Conservation (phyloP, 208 protist species). For the Wallacemonas sp. region DNA sequence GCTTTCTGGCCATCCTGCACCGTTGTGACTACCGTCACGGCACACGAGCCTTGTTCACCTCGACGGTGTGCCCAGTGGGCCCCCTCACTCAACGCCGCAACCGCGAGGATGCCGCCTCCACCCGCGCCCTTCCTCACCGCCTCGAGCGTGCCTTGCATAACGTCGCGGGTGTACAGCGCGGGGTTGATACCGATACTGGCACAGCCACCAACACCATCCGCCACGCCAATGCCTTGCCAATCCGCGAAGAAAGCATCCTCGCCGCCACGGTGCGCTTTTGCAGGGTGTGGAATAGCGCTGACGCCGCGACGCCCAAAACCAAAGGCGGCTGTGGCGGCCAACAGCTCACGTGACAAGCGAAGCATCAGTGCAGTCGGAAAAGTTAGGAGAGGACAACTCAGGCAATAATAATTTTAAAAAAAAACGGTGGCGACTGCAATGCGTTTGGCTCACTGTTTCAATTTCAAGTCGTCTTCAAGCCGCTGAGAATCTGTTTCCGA, state of each 20-base stretch:
- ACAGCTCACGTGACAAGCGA: neutral
- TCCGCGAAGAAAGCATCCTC: conserved; percentile 87
- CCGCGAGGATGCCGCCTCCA: conserved; percentile 30
- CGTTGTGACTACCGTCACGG: conserved; percentile 68
- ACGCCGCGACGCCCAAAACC: conserved; percentile 66
- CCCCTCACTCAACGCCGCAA: conserved; percentile 62
- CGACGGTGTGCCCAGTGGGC: conserved; percentile 43
- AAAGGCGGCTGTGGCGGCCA: conserved; percentile 14
- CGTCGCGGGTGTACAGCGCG: conserved; percentile 73
- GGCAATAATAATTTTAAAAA: no score
- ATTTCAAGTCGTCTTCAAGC: no score
- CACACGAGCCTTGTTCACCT: conserved; percentile 63
- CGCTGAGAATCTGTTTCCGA: no score
- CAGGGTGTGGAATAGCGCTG: conserved; percentile 74
- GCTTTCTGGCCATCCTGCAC: conserved; percentile 42
- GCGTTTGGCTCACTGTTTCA: no score
- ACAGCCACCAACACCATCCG: conserved; percentile 86
- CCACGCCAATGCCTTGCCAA: conserved; percentile 70
- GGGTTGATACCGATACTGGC: conserved; percentile 72
- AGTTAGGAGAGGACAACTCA: no score
- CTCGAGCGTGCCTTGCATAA: conserved; percentile 68
- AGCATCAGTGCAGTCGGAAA: no score
- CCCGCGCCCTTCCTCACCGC: conserved; percentile 32
- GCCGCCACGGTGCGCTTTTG: conserved; percentile 73
- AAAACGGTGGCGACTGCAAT: no score